A percentile compares a stretch with the other conserved stretches of the same genome.
Conservation (phyloP, 2,329 filamentous ascomycete genomes). For the Botrytis deweyae region DNA sequence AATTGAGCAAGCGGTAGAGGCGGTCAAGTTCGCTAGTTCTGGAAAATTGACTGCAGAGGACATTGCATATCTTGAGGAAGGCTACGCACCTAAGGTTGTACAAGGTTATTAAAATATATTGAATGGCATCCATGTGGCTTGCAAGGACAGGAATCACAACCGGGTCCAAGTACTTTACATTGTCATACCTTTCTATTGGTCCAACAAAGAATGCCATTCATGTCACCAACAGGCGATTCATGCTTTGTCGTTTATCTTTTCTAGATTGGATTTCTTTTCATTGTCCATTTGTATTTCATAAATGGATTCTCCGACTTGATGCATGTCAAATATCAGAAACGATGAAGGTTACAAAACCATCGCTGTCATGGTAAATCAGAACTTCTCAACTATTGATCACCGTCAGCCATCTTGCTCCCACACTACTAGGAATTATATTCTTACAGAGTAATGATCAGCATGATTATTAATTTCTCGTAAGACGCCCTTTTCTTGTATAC, state of each 20-base stretch:
- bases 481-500: not conserved
- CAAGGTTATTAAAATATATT: constrained; percentile 27
- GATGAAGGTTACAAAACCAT: not conserved
- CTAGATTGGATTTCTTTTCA: not conserved
- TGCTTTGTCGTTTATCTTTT: constrained; percentile 4
- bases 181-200: not conserved
- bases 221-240: constrained; percentile 11
- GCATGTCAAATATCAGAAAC: not conserved
- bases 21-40: constrained; percentile 42
- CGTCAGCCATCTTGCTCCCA: not conserved
- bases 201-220: not conserved
- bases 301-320: not conserved
- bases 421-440: not conserved
- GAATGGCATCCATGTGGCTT: constrained; percentile 20
- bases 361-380: not conserved
- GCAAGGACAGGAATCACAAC: not conserved
- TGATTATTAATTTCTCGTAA: not conserved
- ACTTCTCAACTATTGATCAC: not conserved
- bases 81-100: constrained; percentile 46
- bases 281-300: not conserved
- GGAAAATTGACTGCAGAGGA: constrained; percentile 53
- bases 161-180: constrained; percentile 4
- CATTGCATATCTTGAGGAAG: constrained; percentile 53
- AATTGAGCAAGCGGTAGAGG: constrained; percentile 54
- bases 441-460: not conserved